A percentile compares a stretch with the other conserved stretches of the same genome.
These are phyloP conservation scores for Phytopythium ostracodes DNA, from an alignment of 352 stramenopile genomes.

Conservation along the genomic window DNA sequence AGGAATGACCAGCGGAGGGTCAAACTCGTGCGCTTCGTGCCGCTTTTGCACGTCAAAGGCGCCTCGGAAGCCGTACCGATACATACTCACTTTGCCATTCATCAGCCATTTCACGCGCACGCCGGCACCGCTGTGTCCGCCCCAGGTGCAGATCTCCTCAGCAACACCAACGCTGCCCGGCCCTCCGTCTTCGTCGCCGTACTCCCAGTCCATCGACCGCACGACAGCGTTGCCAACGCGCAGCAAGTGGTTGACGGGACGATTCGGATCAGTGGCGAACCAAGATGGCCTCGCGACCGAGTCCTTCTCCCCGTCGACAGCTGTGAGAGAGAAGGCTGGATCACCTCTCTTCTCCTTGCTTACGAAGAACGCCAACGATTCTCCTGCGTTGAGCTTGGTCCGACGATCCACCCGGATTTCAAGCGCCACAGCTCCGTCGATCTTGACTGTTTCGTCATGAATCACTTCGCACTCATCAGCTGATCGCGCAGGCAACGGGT, in stretches of 20 bases:
- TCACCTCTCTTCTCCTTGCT: not conserved
- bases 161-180: constrained; percentile 51
- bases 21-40: constrained; percentile 10
- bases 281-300: constrained; percentile 22
- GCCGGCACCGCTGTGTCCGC: constrained; percentile 36
- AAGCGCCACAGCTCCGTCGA: constrained; percentile 50
- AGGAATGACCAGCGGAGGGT: constrained; percentile 39
- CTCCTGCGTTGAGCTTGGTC: constrained; percentile 34
- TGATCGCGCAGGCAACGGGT: constrained; percentile 22
- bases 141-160: constrained; percentile 52
- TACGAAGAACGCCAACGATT: constrained; percentile 26
- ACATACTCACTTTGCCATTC: constrained; percentile 32
- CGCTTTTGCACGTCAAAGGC: constrained; percentile 57
- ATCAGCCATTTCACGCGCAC: constrained; percentile 55
- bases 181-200: constrained; percentile 69
- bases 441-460: constrained; percentile 19
- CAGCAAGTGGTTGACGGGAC: constrained; percentile 20
- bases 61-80: constrained; percentile 59
- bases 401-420: constrained; percentile 68
- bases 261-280: constrained; percentile 34
- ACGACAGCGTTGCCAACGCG: constrained; percentile 50
- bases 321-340: constrained; percentile 17
- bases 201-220: constrained; percentile 65
- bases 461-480: not conserved
- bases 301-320: constrained; percentile 29